Conservation (phyloP, 352 stramenopile genomes). For the Pythium plurisporium region DNA sequence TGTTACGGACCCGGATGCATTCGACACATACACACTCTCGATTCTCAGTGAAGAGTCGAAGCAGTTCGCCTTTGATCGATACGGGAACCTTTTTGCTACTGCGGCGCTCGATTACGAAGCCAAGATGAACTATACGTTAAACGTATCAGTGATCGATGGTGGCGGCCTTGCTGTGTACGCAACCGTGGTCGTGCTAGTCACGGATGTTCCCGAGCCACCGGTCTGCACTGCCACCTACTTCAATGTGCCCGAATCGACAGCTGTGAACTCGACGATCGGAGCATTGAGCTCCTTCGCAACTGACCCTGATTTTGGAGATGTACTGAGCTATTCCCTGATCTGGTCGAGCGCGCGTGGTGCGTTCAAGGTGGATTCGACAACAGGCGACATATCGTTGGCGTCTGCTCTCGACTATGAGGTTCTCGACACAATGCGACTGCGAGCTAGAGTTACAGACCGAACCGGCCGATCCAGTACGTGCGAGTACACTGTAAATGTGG, state of each 20-base stretch:
- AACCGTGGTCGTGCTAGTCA: conserved; percentile 26
- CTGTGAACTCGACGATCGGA: conserved; percentile 8
- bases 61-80: conserved; percentile 39
- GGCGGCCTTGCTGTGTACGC: conserved; percentile 30
- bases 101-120: conserved; percentile 41
- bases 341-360: conserved; percentile 18
- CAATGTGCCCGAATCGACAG: conserved; percentile 23
- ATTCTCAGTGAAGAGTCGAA: conserved; percentile 31
- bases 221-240: conserved; percentile 27
- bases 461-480: conserved; percentile 34
- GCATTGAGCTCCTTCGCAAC: conserved; percentile 6
- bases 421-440: conserved; percentile 30
- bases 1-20: conserved; percentile 38
- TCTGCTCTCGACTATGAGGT: conserved; percentile 39
- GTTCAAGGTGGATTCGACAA: not conserved
- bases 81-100: conserved; percentile 35
- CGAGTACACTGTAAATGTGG: conserved; percentile 38
- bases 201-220: conserved; percentile 41
- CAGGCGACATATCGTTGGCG: conserved; percentile 22
- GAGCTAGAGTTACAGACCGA: conserved; percentile 39
- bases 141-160: conserved; percentile 34
- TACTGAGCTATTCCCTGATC: conserved; percentile 9
- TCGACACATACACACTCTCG: conserved; percentile 36
- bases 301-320: conserved; percentile 22
- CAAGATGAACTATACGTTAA: conserved; percentile 29